Base-by-base conservation (phyloP, 2,329 filamentous ascomycete species). In the Westerdykella aurantiaca region DNA sequence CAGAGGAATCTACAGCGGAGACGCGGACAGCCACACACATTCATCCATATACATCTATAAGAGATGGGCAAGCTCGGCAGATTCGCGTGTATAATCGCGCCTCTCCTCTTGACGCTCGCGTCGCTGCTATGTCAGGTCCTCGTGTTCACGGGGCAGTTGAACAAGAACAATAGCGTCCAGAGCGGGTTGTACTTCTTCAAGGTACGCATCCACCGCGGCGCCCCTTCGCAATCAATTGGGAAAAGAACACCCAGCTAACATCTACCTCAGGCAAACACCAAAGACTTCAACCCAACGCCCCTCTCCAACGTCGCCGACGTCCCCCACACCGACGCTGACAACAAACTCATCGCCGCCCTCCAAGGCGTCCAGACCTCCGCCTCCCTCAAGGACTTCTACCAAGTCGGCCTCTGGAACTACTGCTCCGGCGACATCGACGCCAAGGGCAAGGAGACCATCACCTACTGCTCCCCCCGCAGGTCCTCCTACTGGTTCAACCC, bases 351-450 rank as follows among this genome's bases (percentile, higher is more conserved):
- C 52, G 18, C 61, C 33, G 56, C 73, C 11, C 63, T 75, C 43
- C 57, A 68, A 10, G 56, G 62, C 40, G 60, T 63, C 34, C 57
- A 66, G 31, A 54, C 61, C 5, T 55, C 65, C 35, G 58, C 59
- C 42, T 52, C 78, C 43, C 77, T 95, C 46, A 79, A 77, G 58
- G 81, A 91, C 63, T 76, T 82, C 60, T 97, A 96, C 78, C 79
- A 86, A 48, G 76, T 97, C 62, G 81, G 79, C 61, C 76, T 97
- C 31, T 95, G 88, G 86, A 86, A 85, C 64, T 95, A 89, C 78
- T 97, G 93, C 78, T 72, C 74, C 45, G 81, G 78, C 42, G 69
- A 76, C 40, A 76, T 77, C 52, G 73, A 74, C 56, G 73, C 76
- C 50, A 73, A 75, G 51, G 72, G 63, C 39, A 60, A 64, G 44